Percentiles rank a stretch among this genome's conserved stretches.
phyloP scores from a whole-genome alignment of 352 stramenopile genomes.

The Saprolegnia diclina region DNA sequence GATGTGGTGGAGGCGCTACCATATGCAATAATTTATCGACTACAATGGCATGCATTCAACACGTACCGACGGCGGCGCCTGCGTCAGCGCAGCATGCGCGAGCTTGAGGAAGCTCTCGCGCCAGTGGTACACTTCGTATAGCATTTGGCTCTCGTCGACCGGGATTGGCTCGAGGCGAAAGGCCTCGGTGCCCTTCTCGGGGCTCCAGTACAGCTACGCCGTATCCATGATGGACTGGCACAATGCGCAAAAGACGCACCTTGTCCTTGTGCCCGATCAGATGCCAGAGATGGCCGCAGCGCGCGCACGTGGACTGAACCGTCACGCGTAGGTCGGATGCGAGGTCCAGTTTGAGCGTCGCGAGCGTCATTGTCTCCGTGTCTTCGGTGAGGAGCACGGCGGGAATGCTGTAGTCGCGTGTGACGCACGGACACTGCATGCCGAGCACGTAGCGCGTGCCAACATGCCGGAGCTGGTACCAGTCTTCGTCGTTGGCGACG shows the following conservation, averaged over 20 bases:
- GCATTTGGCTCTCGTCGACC: constrained; percentile 7
- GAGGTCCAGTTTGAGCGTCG: not conserved
- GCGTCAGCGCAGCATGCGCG: not conserved
- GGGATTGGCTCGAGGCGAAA: constrained; percentile 6
- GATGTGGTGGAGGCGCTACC: constrained; percentile 8
- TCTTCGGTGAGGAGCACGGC: constrained; percentile 8
- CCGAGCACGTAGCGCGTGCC: constrained; percentile 12
- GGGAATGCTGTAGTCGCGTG: constrained; percentile 6
- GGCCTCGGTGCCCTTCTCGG: not conserved
- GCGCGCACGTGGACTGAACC: not conserved
- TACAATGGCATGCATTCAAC: too few relatives aligned
- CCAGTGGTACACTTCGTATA: constrained; percentile 22
- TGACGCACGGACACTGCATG: constrained; percentile 19
- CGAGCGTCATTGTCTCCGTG: not conserved
- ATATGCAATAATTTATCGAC: not conserved
- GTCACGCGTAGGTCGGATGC: not conserved
- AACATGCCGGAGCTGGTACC: constrained; percentile 15
- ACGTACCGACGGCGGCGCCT: not conserved
- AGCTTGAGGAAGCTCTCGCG: constrained; percentile 16
- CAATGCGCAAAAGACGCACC: not conserved
- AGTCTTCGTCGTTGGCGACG: constrained; percentile 13
- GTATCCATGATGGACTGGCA: not conserved
- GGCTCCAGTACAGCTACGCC: constrained; percentile 9
- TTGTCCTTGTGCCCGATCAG: constrained; percentile 5
- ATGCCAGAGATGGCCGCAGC: constrained; percentile 11